Percentiles rank a stretch among this genome's conserved stretches.
These are phyloP conservation scores for Orbilia quercus DNA, from an alignment of 2,329 filamentous ascomycete species.

Conservation along the genomic window DNA sequence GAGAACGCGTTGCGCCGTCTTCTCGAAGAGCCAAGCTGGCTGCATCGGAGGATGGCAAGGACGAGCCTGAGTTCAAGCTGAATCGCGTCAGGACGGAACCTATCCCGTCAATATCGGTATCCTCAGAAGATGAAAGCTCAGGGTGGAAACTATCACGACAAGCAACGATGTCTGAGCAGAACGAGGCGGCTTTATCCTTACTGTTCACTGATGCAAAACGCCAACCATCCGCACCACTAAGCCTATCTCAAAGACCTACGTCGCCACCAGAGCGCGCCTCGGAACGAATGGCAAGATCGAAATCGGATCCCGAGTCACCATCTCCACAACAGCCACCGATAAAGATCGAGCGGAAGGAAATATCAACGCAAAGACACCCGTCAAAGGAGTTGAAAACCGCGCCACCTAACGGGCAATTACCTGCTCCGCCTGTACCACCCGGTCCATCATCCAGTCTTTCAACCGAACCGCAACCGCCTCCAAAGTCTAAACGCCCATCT, in stretches of 20 bases:
- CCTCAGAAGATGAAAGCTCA: conserved; percentile 28
- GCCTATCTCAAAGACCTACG: conserved; percentile 28
- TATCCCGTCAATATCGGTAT: conserved; percentile 62
- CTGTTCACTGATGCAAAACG: conserved; percentile 32
- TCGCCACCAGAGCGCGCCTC: conserved; percentile 46
- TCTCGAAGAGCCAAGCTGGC: conserved; percentile 66
- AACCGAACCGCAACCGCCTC: background rate
- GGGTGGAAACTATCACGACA: conserved; percentile 22
- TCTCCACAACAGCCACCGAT: conserved; percentile 26
- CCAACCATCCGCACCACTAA: conserved; percentile 8
- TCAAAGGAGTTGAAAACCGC: conserved; percentile 14
- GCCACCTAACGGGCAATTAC: conserved; percentile 33
- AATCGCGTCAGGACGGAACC: conserved; percentile 78
- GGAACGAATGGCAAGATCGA: conserved; percentile 45
- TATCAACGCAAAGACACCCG: conserved; percentile 13
- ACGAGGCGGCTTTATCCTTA: conserved; percentile 6
- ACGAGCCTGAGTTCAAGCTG: conserved; percentile 67
- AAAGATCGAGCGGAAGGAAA: conserved; percentile 36
- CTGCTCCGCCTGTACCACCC: conserved; percentile 9
- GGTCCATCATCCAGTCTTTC: no score
- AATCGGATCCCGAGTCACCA: conserved; percentile 35
- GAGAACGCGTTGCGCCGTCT: conserved; percentile 76
- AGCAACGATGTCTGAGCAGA: conserved; percentile 12
- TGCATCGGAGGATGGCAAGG: conserved; percentile 59
- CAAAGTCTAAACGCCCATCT: conserved; percentile 38